Base-by-base conservation (phyloP, 1,284 basidiomycete species). In the Takashimella koratensis region DNA sequence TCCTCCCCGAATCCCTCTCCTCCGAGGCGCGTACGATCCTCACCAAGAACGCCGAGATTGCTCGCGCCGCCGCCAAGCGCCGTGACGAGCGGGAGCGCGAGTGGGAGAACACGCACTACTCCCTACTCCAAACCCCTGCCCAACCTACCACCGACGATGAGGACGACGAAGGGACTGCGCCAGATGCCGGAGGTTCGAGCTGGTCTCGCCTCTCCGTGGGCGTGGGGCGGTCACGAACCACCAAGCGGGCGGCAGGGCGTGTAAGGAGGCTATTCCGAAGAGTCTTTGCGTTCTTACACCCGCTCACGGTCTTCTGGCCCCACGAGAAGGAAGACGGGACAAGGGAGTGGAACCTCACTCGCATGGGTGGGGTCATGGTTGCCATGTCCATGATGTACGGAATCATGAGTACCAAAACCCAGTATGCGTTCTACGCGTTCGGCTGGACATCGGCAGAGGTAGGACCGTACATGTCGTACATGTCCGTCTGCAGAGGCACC, bases 401-500 rank as follows among this genome's bases (percentile, higher is more conserved):
- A 5, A 79, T 85, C 1, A 76, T 82, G 51, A 68, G 77, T 5
- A 83, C 82, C 63, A 85, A 85, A 65, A 80, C 86, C 49, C 88
- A 90, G 68, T 93, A 86, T 69, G 79, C 84, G 4, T 78, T 83
- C 8, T 79, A 79, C 5, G 78, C 74, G 2, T 92, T 86, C 66
- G 79, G 80, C 1, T 93, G 89, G 90, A 80, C 76, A n/a, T 80
- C 86, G 4, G 83, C 87, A 5, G 49, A 91, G 86, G 73, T 88
- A 12, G 89, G 88, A 6, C 90, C 90, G 59, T 90, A 82, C 77
- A 72, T 91, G 48, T 87, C 83, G 50, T 58, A 83, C 5, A 66
- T 84, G 13, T 83, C 84, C n/a, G 76, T 79, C 19, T 73, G 79
- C 2, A 80, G 88, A 5, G 85, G 86, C 1, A 19, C 83, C 1